Evolutionary conservation across 306 rosid genomes (phyloP), one percentile per base, ranked within the genome.

Genomic region (Lathyrus tuberosus): DNA sequence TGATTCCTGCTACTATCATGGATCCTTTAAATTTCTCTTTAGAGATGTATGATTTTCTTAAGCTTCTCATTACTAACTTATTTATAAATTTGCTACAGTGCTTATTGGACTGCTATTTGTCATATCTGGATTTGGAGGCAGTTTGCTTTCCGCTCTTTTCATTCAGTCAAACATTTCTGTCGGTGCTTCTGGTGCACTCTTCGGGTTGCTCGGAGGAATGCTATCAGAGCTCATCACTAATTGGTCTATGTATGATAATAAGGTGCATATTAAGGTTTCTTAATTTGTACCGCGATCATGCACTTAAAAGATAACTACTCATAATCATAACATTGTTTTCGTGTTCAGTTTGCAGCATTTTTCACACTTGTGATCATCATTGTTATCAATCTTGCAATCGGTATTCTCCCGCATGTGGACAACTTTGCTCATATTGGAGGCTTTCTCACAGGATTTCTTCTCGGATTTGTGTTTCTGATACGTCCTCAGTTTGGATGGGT

Each of bases 341-440:
- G 24, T 76, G 43, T 82, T 80, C 86, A 94, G 98, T 62, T 90
- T 3, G 84, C 85, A 70, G 98, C 96, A 67, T 79, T 94, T 64
- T 14, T 85, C 69, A 86, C 93, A 28, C 96, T 94, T 28, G 76
- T 94, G 77, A 44, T 90, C 77, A 87, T 94, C 83, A 79, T 94
- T 61, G 95, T 59, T 16, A 31, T 90, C 80, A 94, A 94, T 75
- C 87, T 94, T 79, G 98, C 88, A 4, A 93, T 94, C 67, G 98
- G 98, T 65, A 88, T 90, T 71, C 97, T 93, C 56, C 98, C 98
- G 71, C 97, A 88, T 8, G 89, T 94, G 76, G 98, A 94, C 83
- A 94, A 94, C 76, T 94, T 94, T 73, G 98, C 98, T 60, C 98
- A 94, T 71, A 87, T 94, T 41, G 98, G 98, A 71, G 98, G 98